Percentiles rank a stretch among this genome's conserved stretches.
These are phyloP conservation scores for Citrus glauca DNA, from an alignment of 345 rosid species.

Conservation along the genomic window DNA sequence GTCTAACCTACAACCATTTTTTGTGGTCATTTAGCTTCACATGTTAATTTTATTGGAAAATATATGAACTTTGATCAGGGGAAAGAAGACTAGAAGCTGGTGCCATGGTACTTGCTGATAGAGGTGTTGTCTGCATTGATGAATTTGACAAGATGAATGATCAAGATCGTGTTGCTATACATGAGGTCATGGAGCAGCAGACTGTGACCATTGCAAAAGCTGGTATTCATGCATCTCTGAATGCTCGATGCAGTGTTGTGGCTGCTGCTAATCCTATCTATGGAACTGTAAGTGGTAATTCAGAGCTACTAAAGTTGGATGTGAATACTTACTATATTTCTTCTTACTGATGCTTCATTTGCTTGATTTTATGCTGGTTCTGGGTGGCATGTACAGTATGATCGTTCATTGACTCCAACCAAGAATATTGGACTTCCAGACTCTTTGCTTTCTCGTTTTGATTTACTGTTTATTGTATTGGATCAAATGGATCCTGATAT, in stretches of 20 bases:
- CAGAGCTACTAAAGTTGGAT: neutral
- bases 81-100: slow-evolving; percentile 99
- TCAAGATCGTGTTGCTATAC: slow-evolving; percentile 98
- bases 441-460: slow-evolving; percentile 98
- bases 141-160: slow-evolving; percentile 99
- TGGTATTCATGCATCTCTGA: slow-evolving; percentile 95
- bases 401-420: slow-evolving; percentile 94
- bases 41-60: neutral
- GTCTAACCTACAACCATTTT: neutral
- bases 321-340: neutral
- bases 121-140: slow-evolving; percentile 95
- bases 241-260: slow-evolving; percentile 97
- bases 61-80: slow-evolving; percentile 43
- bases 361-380: slow-evolving; percentile 7
- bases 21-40: neutral
- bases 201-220: slow-evolving; percentile 99
- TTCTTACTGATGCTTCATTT: neutral
- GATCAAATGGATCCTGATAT: slow-evolving; percentile 99
- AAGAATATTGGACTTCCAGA: slow-evolving; percentile 99
- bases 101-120: slow-evolving; percentile 99
- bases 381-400: slow-evolving; percentile 62
- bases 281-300: slow-evolving; percentile 74
- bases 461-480: slow-evolving; percentile 86
- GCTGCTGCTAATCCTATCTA: slow-evolving; percentile 99
- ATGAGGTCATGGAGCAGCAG: slow-evolving; percentile 99